Evolutionary conservation across 1,284 basidiomycete species (phyloP).

Genomic region (Cerioporus squamosus): DNA sequence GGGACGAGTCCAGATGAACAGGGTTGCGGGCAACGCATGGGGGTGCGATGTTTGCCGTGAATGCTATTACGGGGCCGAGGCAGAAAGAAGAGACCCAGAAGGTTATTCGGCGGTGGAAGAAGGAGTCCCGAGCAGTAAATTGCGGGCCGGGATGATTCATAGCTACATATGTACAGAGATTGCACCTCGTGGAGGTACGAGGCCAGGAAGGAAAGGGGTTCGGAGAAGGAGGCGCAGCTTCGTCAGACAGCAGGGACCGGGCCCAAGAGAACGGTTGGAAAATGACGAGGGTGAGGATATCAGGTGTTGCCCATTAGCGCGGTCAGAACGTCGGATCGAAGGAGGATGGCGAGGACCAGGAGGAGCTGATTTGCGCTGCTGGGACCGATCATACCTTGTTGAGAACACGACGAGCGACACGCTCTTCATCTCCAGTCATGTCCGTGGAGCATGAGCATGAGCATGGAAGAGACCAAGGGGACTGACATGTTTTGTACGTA

Average conservation of each 20-base stretch:
- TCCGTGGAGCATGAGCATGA: conserved; percentile 10
- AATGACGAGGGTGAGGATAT: conserved; percentile 4
- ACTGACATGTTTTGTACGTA: conserved; percentile 24
- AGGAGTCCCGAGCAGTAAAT: conserved; percentile 6
- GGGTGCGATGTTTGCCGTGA: conserved; percentile 15
- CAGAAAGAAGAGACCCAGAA: not conserved
- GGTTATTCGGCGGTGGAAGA: conserved; percentile 14
- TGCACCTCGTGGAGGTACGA: conserved; percentile 8
- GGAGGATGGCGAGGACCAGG: not conserved
- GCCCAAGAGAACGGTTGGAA: conserved; percentile 16
- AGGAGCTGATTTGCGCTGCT: not conserved
- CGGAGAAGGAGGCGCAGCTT: conserved; percentile 6
- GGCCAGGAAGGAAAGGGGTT: conserved; percentile 3
- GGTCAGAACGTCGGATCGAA: conserved; percentile 21
- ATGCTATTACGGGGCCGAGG: conserved; percentile 7
- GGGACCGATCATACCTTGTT: conserved; percentile 15
- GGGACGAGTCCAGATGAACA: conserved; percentile 10
- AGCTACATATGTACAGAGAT: conserved; percentile 7
- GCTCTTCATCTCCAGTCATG: conserved; percentile 9
- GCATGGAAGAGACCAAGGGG: conserved; percentile 5
- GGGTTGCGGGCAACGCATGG: conserved; percentile 2
- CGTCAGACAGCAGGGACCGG: conserved; percentile 11
- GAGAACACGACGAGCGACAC: conserved; percentile 12
- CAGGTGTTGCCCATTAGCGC: conserved; percentile 13
- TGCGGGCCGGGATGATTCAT: conserved; percentile 8